Percentiles rank a stretch among this genome's conserved stretches.
Conservation (phyloP, 2,329 filamentous ascomycete species). For the Neurospora crassa region DNA sequence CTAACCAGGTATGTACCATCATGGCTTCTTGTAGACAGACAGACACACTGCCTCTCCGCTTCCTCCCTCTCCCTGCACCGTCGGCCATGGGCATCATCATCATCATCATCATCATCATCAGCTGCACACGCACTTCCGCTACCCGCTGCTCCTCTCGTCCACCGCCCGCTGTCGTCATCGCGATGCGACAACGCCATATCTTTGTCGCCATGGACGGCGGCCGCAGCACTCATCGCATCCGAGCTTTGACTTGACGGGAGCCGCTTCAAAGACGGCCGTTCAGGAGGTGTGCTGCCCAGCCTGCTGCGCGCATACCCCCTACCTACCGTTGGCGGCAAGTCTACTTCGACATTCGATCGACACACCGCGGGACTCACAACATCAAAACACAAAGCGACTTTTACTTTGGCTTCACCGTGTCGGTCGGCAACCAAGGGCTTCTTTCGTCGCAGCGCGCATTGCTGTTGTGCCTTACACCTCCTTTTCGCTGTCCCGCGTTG, state of each 20-base stretch:
- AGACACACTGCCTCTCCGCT: not conserved
- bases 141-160: slow-evolving; percentile 10
- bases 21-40: not conserved
- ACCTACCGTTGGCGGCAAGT: slow-evolving; percentile 22
- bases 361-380: not conserved
- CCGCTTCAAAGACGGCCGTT: slow-evolving; percentile 5
- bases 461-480: not conserved
- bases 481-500: not conserved
- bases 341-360: slow-evolving; percentile 8
- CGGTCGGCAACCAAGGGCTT: not conserved
- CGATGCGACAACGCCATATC: slow-evolving; percentile 14
- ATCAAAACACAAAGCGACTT: not conserved
- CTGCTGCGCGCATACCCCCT: slow-evolving; percentile 19
- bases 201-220: slow-evolving; percentile 8
- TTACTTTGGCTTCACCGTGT: not conserved
- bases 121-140: slow-evolving; percentile 7
- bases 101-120: slow-evolving; percentile 6
- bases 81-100: slow-evolving; percentile 12
- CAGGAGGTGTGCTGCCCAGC: slow-evolving; percentile 13
- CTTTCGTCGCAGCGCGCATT: not conserved
- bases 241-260: not conserved
- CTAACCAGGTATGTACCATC: not conserved
- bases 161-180: slow-evolving; percentile 19
- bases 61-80: slow-evolving; percentile 6
- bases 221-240: slow-evolving; percentile 1